A percentile compares a stretch with the other conserved stretches of the same genome.
Conservation (phyloP, 1,284 basidiomycete species). For the Malassezia vespertilionis region DNA sequence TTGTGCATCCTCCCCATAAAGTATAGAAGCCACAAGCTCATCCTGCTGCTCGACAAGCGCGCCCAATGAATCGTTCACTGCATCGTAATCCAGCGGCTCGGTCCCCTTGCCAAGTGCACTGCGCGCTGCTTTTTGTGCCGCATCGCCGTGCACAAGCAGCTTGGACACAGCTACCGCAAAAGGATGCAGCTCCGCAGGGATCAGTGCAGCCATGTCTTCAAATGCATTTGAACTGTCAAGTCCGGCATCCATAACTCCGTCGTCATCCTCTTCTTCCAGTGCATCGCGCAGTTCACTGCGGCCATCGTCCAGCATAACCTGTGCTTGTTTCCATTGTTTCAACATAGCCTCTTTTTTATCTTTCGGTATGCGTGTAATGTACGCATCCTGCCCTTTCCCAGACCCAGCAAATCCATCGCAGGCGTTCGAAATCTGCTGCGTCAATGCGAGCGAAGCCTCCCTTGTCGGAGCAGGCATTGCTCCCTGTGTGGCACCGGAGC, state of each 20-base stretch:
- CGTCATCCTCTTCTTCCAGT: conserved; percentile 12
- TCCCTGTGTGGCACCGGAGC: conserved; percentile 8
- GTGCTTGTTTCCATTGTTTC: conserved; percentile 24
- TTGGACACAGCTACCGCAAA: not conserved
- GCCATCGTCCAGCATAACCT: conserved; percentile 28
- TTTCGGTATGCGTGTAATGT: conserved; percentile 20
- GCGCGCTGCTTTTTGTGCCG: not conserved
- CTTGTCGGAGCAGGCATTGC: conserved; percentile 2
- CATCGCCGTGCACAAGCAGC: conserved; percentile 2
- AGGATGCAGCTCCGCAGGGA: not conserved
- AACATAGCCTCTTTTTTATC: conserved; percentile 28
- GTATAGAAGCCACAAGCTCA: conserved; percentile 25
- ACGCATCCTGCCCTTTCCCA: not conserved
- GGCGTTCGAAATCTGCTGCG: conserved; percentile 11
- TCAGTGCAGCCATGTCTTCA: not conserved
- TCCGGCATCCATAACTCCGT: too few relatives aligned
- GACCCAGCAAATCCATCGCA: conserved; percentile 6
- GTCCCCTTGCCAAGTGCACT: not conserved
- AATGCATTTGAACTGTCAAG: too few relatives aligned
- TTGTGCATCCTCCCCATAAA: conserved; percentile 21
- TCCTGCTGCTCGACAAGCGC: conserved; percentile 30
- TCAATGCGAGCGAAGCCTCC: conserved; percentile 1
- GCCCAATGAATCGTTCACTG: conserved; percentile 22
- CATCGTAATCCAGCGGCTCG: conserved; percentile 18
- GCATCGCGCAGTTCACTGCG: conserved; percentile 26